phyloP scores from a whole-genome alignment of 176 grass and related monocot genomes.

The Carex kokanica region DNA sequence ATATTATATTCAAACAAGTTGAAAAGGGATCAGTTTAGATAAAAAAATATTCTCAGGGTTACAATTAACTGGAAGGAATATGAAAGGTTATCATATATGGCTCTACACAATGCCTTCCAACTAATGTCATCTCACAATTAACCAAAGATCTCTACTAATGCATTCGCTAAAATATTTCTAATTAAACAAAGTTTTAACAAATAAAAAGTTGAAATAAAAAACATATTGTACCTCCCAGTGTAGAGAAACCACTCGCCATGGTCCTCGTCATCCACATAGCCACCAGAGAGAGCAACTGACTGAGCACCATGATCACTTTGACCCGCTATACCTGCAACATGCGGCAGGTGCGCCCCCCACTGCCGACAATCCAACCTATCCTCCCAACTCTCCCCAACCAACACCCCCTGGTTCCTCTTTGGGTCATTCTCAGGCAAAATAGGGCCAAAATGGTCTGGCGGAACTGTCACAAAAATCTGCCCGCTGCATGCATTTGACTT shows the following conservation, averaged over 20 bases:
- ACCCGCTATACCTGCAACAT: constrained; percentile 90
- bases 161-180: not conserved
- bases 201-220: not conserved
- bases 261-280: constrained; percentile 84
- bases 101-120: not conserved
- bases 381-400: constrained; percentile 73
- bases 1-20: not conserved
- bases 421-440: constrained; percentile 79
- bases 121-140: not conserved
- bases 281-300: constrained; percentile 86
- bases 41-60: not conserved
- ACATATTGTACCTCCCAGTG: constrained; percentile 60
- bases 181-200: not conserved
- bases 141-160: not conserved
- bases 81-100: not conserved
- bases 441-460: constrained; percentile 86
- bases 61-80: not conserved
- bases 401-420: constrained; percentile 48
- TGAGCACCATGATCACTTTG: constrained; percentile 76
- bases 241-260: constrained; percentile 98
- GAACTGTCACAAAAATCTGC: constrained; percentile 90
- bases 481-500: constrained; percentile 94
- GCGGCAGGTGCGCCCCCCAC: constrained; percentile 92
- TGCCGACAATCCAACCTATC: constrained; percentile 92
- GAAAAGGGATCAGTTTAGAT: not conserved